Base-by-base conservation (phyloP, 2,329 filamentous ascomycete genomes). In the Trichoderma aggressivum region DNA sequence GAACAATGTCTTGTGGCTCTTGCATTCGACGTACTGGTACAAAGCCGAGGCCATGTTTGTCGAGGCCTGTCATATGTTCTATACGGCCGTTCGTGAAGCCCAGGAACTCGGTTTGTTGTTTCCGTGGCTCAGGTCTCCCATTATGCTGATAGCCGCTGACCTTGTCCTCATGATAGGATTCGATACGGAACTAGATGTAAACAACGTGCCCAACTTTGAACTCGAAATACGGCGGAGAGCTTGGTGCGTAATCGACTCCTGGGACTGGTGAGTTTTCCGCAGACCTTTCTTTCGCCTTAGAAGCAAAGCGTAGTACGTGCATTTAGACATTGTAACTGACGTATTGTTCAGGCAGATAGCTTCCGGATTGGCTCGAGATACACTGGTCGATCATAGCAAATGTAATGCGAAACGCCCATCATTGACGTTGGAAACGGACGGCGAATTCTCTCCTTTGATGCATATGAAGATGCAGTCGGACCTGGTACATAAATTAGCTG, bases 21-120 rank as follows among this genome's bases (percentile, higher is more conserved):
- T 80, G 53, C 78, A 79, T 56, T 78, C 76, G 1, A 76, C 73
- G 30, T 79, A 79, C 53, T 80, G 78, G 78, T 79, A 77, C 74
- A 80, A 80, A 66, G 76, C 77, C 7, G 79, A 80, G 59, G 78
- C 77, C 21, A 72, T 74, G 47, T 79, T 80, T 36, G 71, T 76
- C 14, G 78, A 80, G 65, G 75, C 75, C 12, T 80, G 78, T 77
- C 78, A 79, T 26, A 75, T 79, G 2, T 72, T 80, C 11, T 75
- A 76, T n/a, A 74, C 75, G n/a, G 78, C 79, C 4, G 75, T 79
- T 24, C 70, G 78, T 3, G 78, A 80, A 61, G 78, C 74, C 1
- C 75, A 76, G 28, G 77, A 79, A 66, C 76, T 80, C 7, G 76
- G 77, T 78, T 72, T 60, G 66, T 6, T 18, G 26, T n/a, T 34